Conservation (phyloP, 495 filamentous ascomycete genomes). For the Neurospora sp. region DNA sequence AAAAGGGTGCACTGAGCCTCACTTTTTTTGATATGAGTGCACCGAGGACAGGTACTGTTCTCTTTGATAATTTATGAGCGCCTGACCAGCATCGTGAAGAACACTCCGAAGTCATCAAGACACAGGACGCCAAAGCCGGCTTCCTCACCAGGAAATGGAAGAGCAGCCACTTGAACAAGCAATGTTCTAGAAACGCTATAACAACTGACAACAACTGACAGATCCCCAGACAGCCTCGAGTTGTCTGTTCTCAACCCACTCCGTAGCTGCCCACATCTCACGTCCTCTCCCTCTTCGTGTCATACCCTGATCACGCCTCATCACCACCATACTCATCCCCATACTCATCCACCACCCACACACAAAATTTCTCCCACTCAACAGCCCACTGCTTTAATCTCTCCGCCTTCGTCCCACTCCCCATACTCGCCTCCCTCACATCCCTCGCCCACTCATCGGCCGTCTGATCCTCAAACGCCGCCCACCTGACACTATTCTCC, state of each 20-base stretch:
- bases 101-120: background rate
- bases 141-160: background rate
- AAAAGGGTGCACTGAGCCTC: background rate
- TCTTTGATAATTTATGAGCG: background rate
- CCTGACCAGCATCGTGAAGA: background rate
- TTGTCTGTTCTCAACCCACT: background rate
- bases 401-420: conserved; percentile 59
- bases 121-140: background rate
- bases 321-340: conserved; percentile 36
- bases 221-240: background rate
- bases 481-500: conserved; percentile 87
- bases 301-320: background rate
- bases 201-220: background rate
- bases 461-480: conserved; percentile 71
- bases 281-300: no score
- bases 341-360: conserved; percentile 80
- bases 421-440: conserved; percentile 62
- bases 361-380: conserved; percentile 83
- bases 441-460: conserved; percentile 53
- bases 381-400: conserved; percentile 66
- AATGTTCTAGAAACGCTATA: background rate
- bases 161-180: background rate
- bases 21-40: background rate
- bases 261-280: background rate
- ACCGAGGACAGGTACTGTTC: background rate